Conservation (phyloP, 768 basidiomycete genomes). For the Rubroboletus satanas region DNA sequence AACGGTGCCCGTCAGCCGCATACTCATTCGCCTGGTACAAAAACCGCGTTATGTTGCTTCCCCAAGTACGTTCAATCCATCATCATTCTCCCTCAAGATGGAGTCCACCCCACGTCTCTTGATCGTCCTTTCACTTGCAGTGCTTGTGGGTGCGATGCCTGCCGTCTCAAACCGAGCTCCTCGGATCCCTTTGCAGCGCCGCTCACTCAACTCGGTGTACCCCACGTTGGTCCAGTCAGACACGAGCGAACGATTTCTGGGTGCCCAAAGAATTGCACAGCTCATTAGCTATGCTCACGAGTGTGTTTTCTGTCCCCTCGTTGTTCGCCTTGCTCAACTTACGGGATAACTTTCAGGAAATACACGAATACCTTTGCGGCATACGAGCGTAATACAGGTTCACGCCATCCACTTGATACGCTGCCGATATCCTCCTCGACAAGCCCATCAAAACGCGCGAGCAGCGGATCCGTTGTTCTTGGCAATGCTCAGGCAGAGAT, state of each 20-base stretch:
- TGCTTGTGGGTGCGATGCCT: slow-evolving; percentile 7
- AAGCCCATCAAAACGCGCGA: slow-evolving; percentile 7
- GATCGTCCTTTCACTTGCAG: not conserved
- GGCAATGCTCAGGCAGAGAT: slow-evolving; percentile 28
- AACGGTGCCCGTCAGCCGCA: slow-evolving; percentile 15
- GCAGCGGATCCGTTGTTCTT: slow-evolving; percentile 24
- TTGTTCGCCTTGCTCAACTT: not conserved
- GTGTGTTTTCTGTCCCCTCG: not conserved
- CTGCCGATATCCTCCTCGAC: slow-evolving; percentile 1
- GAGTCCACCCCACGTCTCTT: not conserved
- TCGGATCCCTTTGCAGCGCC: slow-evolving; percentile 9
- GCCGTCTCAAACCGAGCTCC: not conserved
- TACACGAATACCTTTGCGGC: slow-evolving; percentile 37
- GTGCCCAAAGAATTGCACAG: not conserved
- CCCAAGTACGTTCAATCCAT: not conserved
- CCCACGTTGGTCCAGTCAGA: not conserved
- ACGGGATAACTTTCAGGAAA: slow-evolving; percentile 32
- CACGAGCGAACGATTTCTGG: not conserved
- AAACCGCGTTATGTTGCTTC: not conserved
- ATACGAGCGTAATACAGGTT: slow-evolving; percentile 42
- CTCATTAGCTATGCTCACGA: slow-evolving; percentile 1
- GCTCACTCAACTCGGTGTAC: not conserved
- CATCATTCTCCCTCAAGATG: slow-evolving; percentile 6
- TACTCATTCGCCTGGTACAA: slow-evolving; percentile 2
- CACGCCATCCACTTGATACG: slow-evolving; percentile 26